Base-by-base conservation (phyloP, 2,329 filamentous ascomycete species). In the Beauveria sp. region DNA sequence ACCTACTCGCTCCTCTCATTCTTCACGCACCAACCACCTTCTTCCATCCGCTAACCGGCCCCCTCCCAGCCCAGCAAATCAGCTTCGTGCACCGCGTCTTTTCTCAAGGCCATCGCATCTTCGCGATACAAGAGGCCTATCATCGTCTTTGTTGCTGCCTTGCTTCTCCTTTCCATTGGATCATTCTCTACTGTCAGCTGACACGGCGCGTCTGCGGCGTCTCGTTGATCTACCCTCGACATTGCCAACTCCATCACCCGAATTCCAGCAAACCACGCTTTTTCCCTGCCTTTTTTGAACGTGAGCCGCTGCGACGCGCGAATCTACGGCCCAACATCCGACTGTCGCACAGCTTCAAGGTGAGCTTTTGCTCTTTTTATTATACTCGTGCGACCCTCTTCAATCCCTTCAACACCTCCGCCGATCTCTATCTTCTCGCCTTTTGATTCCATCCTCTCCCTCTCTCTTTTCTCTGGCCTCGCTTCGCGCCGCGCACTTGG, bases 101-200 rank as follows among this genome's bases (percentile, higher is more conserved):
- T 56, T 56, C 53, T 22, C 53, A 53, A 55, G 54, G 59, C 53
- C 53, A 56, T 73, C 70, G 68, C 72, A 68, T 69, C 71, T 69
- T 72, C 71, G 72, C 76, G 67, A 75, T 72, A 71, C 69, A 68
- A 67, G 68, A 77, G 70, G 76, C 80, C 81, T 83, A 82, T 83
- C 79, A 82, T 70, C 72, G 72, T 76, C 74, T 69, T 69, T 68
- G 74, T 67, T 73, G 70, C 63, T 64, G 50, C 22, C 26, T 26
- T 54, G 68, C 66, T 79, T 71, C 70, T 65, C 67, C 58, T 72
- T 72, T 72, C 68, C 68, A 83, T 84, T 84, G 81, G 80, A 55
- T 52, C 68, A 71, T 65, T 70, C 62, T 63, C 62, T 63, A 61
- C 67, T 66, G 75, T 83, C 81, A 82, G 80, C 79, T 84, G 81